These are phyloP conservation scores for Citrus cavaleriei DNA, from an alignment of 345 rosid species.

Conservation along the genomic window DNA sequence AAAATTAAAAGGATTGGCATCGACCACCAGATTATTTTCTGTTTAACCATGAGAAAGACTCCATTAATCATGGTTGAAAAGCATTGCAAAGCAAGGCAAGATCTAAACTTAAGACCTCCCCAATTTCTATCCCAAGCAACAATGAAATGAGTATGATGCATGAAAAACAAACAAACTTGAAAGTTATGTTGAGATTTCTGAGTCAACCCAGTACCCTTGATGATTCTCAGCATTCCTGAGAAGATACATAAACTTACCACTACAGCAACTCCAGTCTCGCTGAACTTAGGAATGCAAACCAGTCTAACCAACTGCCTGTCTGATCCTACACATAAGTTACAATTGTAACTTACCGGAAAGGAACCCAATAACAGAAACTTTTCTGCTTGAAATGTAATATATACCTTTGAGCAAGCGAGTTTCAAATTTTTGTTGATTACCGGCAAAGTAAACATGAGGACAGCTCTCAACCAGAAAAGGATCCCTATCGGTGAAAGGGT, in stretches of 20 bases:
- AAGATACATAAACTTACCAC: conserved; percentile 46
- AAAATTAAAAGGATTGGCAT: not conserved
- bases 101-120: not conserved
- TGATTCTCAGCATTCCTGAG: conserved; percentile 3
- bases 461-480: conserved; percentile 91
- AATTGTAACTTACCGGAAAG: not conserved
- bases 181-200: not conserved
- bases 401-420: conserved; percentile 60
- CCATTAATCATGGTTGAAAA: not conserved
- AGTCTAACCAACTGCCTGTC: conserved; percentile 78
- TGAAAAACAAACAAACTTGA: conserved; percentile 1
- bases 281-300: conserved; percentile 73
- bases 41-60: not conserved
- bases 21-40: not conserved
- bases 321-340: conserved; percentile 46
- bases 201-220: not conserved
- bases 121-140: not conserved
- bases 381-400: not conserved
- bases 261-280: conserved; percentile 74
- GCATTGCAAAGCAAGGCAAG: not conserved
- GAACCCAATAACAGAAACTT: not conserved
- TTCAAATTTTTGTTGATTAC: conserved; percentile 78
- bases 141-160: not conserved
- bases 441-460: conserved; percentile 90
- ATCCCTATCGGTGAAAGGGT: conserved; percentile 92